Evolutionary conservation across 805 yeast genomes (phyloP), one percentile per base, ranked within the genome.

Genomic region (Saccharomycopsis sp.): DNA sequence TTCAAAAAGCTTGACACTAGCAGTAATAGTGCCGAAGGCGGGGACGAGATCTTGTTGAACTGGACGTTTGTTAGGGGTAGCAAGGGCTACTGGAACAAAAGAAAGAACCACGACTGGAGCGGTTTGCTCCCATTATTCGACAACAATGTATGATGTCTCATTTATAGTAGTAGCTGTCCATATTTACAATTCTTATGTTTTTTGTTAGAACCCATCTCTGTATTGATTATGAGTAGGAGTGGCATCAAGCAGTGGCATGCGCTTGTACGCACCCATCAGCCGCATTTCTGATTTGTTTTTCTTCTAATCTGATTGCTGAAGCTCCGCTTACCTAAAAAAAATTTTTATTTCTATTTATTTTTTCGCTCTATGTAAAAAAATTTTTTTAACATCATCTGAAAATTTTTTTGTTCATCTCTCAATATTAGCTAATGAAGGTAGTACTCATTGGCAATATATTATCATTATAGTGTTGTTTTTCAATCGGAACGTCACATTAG

Each of bases 31-130:
- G 81, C 77, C 55, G 59, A 60, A 5, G 20, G 34, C 40, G 75
- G 75, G 3, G 78, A 75, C 55, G 63, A 56, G 8, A 51, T 58
- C 8, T 55, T 57, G 24, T 51, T 58, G 29, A 47, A 75, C 56
- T 82, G 84, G 85, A 69, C 69, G 34, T 75, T 70, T 61, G 71
- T 73, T 24, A 70, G 68, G 23, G 85, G 85, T 1, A 74, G 73
- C 2, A 67, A 70, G 53, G 73, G 83, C 60, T 82, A 82, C 63
- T 82, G 87, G 87, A 75, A 75, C 59, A 73, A 85, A 65, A 75
- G 87, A 64, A 73, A 72, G 60, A 69, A 64, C 5, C 68, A 69
- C 3, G 77, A 81, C 59, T 82, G 86, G 86, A 71, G 70, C 16
- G 83, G 70, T 18, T 65, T 79, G 24, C 57, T 72, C 4, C 66